Percentiles rank a stretch among this genome's conserved stretches.
Conservation (phyloP, 2,329 filamentous ascomycete genomes). For the Anthostomella pinea region DNA sequence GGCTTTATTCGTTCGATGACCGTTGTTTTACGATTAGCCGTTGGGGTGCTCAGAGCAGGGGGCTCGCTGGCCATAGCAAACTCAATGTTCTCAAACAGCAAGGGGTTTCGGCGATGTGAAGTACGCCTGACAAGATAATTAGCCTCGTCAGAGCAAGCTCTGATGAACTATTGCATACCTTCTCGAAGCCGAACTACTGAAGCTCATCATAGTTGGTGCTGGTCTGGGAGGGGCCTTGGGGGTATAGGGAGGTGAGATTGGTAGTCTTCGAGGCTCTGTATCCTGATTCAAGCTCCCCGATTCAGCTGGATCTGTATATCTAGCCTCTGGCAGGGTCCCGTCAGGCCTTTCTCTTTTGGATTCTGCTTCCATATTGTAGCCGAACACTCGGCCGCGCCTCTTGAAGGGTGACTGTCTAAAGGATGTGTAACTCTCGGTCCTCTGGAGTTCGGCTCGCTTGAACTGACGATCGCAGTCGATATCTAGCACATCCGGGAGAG, state of each 20-base stretch:
- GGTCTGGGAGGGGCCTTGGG: neutral
- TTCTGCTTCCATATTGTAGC: conserved; percentile 2
- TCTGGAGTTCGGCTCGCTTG: neutral
- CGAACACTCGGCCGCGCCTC: conserved; percentile 21
- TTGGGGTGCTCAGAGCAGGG: conserved; percentile 10
- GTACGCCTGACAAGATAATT: too few relatives aligned
- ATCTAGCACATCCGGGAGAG: conserved; percentile 3
- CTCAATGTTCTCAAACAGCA: conserved; percentile 27
- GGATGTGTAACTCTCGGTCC: neutral
- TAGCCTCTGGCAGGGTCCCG: too few relatives aligned
- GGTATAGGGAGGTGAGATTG: neutral
- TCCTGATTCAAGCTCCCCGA: too few relatives aligned
- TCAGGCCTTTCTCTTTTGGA: too few relatives aligned
- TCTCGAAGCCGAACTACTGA: neutral
- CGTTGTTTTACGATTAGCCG: conserved; percentile 26
- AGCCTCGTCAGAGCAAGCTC: neutral
- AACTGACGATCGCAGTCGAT: neutral
- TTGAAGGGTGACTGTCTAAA: conserved; percentile 13
- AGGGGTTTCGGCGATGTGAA: conserved; percentile 6
- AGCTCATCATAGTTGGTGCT: neutral
- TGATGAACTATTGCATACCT: neutral
- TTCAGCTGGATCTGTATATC: too few relatives aligned
- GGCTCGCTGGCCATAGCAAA: conserved; percentile 19
- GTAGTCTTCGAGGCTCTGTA: too few relatives aligned
- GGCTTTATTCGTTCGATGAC: conserved; percentile 23